phyloP scores from a whole-genome alignment of 352 stramenopile species.

The Globisporangium rhizosaccharum region DNA sequence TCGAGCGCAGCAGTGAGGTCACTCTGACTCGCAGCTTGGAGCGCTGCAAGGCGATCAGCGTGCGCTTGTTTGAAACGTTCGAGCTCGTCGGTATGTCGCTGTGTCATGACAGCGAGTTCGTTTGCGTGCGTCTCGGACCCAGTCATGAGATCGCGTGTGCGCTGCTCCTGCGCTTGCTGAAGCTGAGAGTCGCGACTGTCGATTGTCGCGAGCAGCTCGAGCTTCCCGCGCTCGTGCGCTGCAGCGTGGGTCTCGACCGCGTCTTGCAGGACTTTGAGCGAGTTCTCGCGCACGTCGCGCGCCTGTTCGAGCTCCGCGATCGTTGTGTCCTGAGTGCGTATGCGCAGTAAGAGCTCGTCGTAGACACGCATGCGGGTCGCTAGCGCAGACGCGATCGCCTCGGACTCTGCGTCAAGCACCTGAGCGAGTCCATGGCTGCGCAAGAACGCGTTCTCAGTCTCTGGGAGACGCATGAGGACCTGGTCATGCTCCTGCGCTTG shows the following conservation, averaged over 20 bases:
- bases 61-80: neutral
- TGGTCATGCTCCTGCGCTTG: conserved; percentile 7
- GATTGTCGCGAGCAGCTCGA: neutral
- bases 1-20: conserved; percentile 24
- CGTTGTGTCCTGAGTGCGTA: neutral
- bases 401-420: neutral
- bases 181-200: neutral
- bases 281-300: neutral
- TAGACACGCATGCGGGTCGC: conserved; percentile 4
- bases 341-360: conserved; percentile 5
- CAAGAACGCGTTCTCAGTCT: conserved; percentile 11
- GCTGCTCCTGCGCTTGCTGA: neutral
- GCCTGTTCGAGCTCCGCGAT: neutral
- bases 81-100: neutral
- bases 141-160: neutral
- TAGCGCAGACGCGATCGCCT: neutral
- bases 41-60: neutral
- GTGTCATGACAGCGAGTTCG: neutral
- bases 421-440: neutral
- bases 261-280: conserved; percentile 11
- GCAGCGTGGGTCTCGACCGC: neutral
- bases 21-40: conserved; percentile 6
- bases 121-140: neutral
- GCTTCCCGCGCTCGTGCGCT: neutral
- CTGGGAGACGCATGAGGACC: conserved; percentile 16